These are phyloP conservation scores for Flaveria brownii DNA, from an alignment of 129 eudicot species.

Conservation along the genomic window DNA sequence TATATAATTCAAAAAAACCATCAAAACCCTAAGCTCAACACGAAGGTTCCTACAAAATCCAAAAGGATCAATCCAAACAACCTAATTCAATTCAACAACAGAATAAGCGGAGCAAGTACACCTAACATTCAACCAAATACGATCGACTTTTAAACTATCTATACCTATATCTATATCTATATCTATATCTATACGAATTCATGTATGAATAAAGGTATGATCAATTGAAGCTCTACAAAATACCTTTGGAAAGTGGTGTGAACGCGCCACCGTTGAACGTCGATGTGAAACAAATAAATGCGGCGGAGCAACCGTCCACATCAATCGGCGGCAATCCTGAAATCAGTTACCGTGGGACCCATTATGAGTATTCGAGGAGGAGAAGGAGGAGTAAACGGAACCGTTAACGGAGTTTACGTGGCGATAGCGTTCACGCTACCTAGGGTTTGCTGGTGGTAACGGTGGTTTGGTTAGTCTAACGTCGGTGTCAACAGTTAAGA, in stretches of 20 bases:
- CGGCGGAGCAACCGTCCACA: constrained; percentile 23
- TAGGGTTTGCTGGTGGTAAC: constrained; percentile 6
- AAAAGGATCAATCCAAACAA: constrained; percentile 14
- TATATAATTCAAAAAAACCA: not conserved
- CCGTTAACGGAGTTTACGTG: constrained; percentile 23
- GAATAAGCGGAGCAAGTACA: constrained; percentile 33
- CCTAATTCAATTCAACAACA: constrained; percentile 17
- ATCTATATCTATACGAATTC: not conserved
- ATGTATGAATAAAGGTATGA: not conserved
- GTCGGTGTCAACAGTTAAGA: too few species aligned
- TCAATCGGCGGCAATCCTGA: constrained; percentile 27
- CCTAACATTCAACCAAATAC: constrained; percentile 22
- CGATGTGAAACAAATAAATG: not conserved
- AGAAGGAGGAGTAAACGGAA: constrained; percentile 30
- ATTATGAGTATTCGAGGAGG: not conserved
- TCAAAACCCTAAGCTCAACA: constrained; percentile 1
- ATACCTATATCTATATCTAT: too few species aligned
- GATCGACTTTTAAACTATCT: not conserved
- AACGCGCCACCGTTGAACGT: constrained; percentile 27
- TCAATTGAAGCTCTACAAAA: not conserved
- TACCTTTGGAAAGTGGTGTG: constrained; percentile 20
- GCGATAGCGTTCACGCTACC: constrained; percentile 26
- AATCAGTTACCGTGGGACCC: constrained; percentile 41
- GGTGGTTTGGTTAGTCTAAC: not conserved
- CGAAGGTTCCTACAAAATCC: not conserved